A percentile compares a stretch with the other conserved stretches of the same genome.
Conservation (phyloP, 2,329 filamentous ascomycete genomes). For the Colletotrichum sp. region DNA sequence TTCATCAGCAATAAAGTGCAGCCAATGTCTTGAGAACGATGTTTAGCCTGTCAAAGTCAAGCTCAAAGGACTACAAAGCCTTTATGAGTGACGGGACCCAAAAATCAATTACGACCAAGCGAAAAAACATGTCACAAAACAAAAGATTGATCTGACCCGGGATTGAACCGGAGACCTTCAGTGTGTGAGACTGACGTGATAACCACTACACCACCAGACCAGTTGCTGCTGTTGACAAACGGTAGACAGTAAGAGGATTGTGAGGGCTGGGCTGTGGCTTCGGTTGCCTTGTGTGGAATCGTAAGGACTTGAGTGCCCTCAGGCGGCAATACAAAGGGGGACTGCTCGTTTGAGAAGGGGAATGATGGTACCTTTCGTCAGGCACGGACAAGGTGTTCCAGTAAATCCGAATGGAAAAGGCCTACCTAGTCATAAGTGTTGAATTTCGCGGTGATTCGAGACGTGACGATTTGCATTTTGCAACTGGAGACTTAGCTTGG, state of each 20-base stretch:
- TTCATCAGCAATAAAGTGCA: not conserved
- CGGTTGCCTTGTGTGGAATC: not conserved
- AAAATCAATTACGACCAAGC: not conserved
- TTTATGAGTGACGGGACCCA: not conserved
- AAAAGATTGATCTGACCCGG: not conserved
- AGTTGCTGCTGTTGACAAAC: not conserved
- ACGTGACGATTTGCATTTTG: not conserved
- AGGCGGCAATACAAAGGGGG: not conserved
- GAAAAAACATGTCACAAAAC: not conserved
- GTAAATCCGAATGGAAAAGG: not conserved
- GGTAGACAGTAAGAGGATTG: not conserved
- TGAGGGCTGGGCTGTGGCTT: not conserved
- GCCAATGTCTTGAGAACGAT: not conserved
- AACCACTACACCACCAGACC: not conserved
- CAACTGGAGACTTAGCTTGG: not conserved
- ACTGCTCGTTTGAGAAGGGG: not conserved
- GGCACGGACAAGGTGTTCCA: not conserved
- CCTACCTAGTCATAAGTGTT: not conserved
- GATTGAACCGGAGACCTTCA: not conserved
- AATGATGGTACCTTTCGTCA: not conserved
- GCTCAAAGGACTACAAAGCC: fast-evolving
- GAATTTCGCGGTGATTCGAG: not conserved
- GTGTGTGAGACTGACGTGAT: not conserved
- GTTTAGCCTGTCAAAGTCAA: not conserved
- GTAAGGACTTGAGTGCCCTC: not conserved